phyloP scores from a whole-genome alignment of 2,329 filamentous ascomycete genomes.

The Fusarium nanum region DNA sequence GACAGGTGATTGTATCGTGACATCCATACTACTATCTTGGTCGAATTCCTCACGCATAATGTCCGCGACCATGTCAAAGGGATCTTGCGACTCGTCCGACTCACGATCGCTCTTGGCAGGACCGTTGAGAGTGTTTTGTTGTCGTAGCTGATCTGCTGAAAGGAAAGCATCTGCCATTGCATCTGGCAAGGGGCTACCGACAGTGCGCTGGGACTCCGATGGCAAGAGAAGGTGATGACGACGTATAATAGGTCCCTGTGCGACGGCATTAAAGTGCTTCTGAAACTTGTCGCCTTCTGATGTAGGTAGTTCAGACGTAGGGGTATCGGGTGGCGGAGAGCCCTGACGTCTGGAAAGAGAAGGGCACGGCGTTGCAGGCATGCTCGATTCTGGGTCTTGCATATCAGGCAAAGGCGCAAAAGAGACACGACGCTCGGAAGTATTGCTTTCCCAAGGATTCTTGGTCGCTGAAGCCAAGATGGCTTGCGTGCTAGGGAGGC shows the following conservation, averaged over 20 bases:
- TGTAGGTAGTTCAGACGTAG: slow-evolving; percentile 51
- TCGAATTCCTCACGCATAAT: slow-evolving; percentile 40
- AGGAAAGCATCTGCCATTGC: slow-evolving; percentile 46
- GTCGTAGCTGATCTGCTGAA: slow-evolving; percentile 39
- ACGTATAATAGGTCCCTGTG: slow-evolving; percentile 48
- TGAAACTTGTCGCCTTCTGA: slow-evolving; percentile 55
- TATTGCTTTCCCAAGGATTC: slow-evolving; percentile 49
- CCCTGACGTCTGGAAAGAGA: slow-evolving; percentile 41
- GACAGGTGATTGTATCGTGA: slow-evolving; percentile 14
- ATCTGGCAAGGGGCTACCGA: slow-evolving; percentile 40
- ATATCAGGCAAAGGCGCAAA: slow-evolving; percentile 52
- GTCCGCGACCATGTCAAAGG: slow-evolving; percentile 53
- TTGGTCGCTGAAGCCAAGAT: slow-evolving; percentile 53
- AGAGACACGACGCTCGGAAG: slow-evolving; percentile 50
- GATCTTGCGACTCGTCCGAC: slow-evolving; percentile 46
- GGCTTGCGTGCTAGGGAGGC: slow-evolving; percentile 50
- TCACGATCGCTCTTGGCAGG: slow-evolving; percentile 21
- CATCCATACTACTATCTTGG: background rate
- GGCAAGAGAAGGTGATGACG: slow-evolving; percentile 53
- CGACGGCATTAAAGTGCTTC: slow-evolving; percentile 61
- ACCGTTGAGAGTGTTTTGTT: slow-evolving; percentile 8
- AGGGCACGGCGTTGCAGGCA: slow-evolving; percentile 19
- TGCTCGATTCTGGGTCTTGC: slow-evolving; percentile 33
- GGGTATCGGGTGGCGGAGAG: slow-evolving; percentile 59
- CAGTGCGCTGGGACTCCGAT: slow-evolving; percentile 54